Conservation (phyloP, 257 asterid genomes). For the Leonotis leonurus region DNA sequence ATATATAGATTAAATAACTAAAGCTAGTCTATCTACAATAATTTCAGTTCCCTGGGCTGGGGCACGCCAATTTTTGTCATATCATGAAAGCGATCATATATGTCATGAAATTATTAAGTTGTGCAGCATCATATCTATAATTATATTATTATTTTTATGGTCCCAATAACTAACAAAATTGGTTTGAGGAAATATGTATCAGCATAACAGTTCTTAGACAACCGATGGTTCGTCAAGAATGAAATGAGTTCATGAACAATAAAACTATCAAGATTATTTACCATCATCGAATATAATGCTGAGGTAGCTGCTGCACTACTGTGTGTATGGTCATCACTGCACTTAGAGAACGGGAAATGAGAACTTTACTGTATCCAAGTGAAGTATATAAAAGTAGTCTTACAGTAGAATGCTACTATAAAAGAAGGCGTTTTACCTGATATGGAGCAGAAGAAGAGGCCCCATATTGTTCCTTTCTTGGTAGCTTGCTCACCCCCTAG, state of each 20-base stretch:
- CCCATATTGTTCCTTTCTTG: not conserved
- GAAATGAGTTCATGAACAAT: not conserved
- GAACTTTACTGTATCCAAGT: not conserved
- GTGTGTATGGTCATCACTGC: not conserved
- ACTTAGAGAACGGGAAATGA: not conserved
- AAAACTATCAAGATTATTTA: not conserved
- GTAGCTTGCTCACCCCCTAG: not conserved
- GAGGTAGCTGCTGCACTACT: not conserved
- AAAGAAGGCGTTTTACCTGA: not conserved
- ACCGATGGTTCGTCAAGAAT: not conserved
- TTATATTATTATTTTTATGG: too few species aligned
- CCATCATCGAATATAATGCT: not conserved
- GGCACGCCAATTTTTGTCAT: too few species aligned
- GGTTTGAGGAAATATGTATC: too few species aligned
- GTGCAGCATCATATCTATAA: too few species aligned
- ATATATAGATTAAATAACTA: too few species aligned
- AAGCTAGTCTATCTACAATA: too few species aligned
- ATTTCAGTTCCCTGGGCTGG: too few species aligned
- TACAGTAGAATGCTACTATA: not conserved
- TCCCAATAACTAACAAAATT: too few species aligned
- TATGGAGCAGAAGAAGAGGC: conserved; percentile 7
- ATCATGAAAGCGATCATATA: too few species aligned
- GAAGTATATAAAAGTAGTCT: not conserved
- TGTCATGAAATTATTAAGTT: too few species aligned
- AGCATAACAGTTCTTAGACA: not conserved